Evolutionary conservation across 805 yeast species (phyloP), one percentile per base, ranked within the genome.

Genomic region (Ogataea trehaloabstinens): DNA sequence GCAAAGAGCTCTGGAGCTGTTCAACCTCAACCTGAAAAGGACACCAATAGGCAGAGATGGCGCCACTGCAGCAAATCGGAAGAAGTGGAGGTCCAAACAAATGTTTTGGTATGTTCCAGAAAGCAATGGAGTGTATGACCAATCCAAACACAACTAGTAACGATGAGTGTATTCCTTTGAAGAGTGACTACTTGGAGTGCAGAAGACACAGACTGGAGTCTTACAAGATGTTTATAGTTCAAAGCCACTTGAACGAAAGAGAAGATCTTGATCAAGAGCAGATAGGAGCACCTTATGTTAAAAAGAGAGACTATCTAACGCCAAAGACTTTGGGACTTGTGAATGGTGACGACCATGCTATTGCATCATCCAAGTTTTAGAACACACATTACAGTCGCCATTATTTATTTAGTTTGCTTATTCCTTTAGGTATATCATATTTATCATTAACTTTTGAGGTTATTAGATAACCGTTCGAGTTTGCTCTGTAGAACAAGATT

Each of bases 121-220:
- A 60, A 37, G 66, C 65, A 5, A 52, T 64, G 17, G 69, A 64
- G 48, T 64, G 69, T 41, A 56, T 64, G 60, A 64, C 69, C 7
- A 61, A 54, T 34, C 51, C 53, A 20, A 51, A 53, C n/a, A 56
- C 59, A 5, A 44, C 49, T 24, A 51, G 52, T 20, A 56, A 54
- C 34, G 57, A 57, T 13, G 62, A 62, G 38, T 64, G 69, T 44
- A 50, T 53, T 24, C 51, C 56, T 12, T 48, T 60, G 25, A 56
- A 55, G 41, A 53, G 55, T 28, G 69, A 64, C 40, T 64, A 59
- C 43, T 41, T 64, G 16, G 69, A 64, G 52, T 64, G 69, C 36
- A 58, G 68, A 48, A 60, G 63, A 42, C 67, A 64, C 41, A 52
- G 58, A 41, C 38, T 64, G 34, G 69, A 64, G 49, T 41, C 59